Percentiles rank a stretch among this genome's conserved stretches.
Conservation (phyloP, 1,284 basidiomycete genomes). For the Trametes hirsuta region DNA sequence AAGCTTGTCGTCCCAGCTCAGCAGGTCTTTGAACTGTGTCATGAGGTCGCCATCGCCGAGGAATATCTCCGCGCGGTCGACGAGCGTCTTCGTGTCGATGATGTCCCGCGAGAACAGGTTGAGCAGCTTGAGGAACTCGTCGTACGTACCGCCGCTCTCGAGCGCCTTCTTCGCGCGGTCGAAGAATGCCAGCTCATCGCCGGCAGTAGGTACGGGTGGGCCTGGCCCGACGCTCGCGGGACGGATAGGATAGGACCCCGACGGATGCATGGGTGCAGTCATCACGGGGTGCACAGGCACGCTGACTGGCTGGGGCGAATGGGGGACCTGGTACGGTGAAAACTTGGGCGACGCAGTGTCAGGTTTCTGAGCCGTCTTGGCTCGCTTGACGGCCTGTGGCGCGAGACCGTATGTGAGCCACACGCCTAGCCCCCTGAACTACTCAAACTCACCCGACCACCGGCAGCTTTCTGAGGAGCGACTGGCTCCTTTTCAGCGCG, state of each 20-base stretch:
- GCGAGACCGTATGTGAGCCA: too few relatives aligned
- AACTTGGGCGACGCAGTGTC: constrained; percentile 62
- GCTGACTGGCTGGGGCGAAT: constrained; percentile 31
- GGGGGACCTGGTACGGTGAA: constrained; percentile 50
- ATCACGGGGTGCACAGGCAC: constrained; percentile 24
- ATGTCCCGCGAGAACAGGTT: constrained; percentile 87
- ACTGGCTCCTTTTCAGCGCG: constrained; percentile 65
- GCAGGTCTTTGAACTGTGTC: constrained; percentile 84
- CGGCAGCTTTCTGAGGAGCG: constrained; percentile 36
- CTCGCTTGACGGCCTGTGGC: constrained; percentile 52
- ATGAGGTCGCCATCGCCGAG: constrained; percentile 84
- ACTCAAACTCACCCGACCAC: constrained; percentile 30
- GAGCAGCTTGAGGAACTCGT: constrained; percentile 84
- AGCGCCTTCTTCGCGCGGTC: constrained; percentile 85
- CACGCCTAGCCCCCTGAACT: not conserved
- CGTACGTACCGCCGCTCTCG: constrained; percentile 75
- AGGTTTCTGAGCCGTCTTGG: constrained; percentile 59
- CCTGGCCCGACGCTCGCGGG: constrained; percentile 20
- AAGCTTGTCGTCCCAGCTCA: constrained; percentile 76
- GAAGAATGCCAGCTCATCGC: constrained; percentile 94
- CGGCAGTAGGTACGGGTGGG: constrained; percentile 53
- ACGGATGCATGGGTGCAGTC: constrained; percentile 19
- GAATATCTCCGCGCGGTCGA: constrained; percentile 82
- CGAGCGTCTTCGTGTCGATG: constrained; percentile 83
- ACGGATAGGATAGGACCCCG: constrained; percentile 17